Evolutionary conservation across 192 early-diverging fungal species (phyloP).

Genomic region (Phlyctochytrium bullatum): DNA sequence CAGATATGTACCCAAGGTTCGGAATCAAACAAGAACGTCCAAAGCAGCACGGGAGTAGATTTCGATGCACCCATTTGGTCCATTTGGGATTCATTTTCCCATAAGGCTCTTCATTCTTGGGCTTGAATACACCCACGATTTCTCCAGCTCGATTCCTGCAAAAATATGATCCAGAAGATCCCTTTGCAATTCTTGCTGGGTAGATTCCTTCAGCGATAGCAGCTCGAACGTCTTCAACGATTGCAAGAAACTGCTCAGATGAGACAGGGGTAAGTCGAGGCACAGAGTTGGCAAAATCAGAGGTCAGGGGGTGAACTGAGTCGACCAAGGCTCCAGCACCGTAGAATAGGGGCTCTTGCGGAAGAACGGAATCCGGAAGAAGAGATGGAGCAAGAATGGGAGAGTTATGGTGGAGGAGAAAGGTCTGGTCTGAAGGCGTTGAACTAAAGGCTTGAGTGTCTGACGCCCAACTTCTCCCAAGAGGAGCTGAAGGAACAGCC

Average conservation of each 20-base stretch:
- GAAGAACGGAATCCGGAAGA: neutral
- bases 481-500: neutral
- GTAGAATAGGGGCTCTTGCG: neutral
- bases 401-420: neutral
- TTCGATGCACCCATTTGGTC: constrained; percentile 89
- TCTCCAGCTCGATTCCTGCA: constrained; percentile 69
- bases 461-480: neutral
- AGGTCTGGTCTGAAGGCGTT: neutral
- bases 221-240: constrained; percentile 38
- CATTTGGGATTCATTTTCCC: constrained; percentile 81
- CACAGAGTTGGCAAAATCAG: neutral
- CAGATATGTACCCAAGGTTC: constrained; percentile 85
- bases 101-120: constrained; percentile 64
- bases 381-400: neutral
- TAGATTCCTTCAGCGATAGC: constrained; percentile 50
- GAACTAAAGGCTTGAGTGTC: neutral
- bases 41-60: constrained; percentile 86
- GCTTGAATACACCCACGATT: constrained; percentile 90
- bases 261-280: constrained; percentile 32
- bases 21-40: constrained; percentile 84
- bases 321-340: neutral
- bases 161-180: constrained; percentile 88
- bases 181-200: constrained; percentile 52
- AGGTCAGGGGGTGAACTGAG: neutral
- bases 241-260: constrained; percentile 29